Conservation (phyloP, 257 asterid species). For the Nicotiana noctiflora region DNA sequence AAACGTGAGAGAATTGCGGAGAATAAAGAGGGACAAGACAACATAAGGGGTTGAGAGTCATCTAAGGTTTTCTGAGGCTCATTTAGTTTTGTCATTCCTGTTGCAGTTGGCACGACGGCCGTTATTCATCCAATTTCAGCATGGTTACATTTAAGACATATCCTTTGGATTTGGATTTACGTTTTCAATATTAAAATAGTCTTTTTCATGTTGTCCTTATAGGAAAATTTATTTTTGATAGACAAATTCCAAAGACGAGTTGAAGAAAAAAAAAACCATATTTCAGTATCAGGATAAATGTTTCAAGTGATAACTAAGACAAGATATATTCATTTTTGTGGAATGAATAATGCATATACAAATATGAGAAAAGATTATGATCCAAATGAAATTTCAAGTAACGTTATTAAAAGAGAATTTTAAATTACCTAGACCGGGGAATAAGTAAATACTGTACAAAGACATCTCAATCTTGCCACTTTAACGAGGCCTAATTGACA, state of each 20-base stretch:
- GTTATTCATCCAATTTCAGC: neutral
- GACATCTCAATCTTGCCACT: neutral
- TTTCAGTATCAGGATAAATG: too few relatives aligned
- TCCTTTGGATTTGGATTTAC: too few relatives aligned
- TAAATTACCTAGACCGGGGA: neutral
- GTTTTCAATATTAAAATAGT: neutral
- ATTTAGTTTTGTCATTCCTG: slow-evolving; percentile 7
- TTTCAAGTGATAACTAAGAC: too few relatives aligned
- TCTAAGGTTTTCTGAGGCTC: slow-evolving; percentile 14
- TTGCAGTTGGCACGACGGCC: neutral
- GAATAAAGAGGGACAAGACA: slow-evolving; percentile 10
- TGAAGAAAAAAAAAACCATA: too few relatives aligned
- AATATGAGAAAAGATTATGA: too few relatives aligned
- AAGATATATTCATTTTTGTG: too few relatives aligned
- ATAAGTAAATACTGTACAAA: neutral
- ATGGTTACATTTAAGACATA: too few relatives aligned
- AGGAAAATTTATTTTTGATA: too few relatives aligned
- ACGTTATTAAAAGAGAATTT: neutral
- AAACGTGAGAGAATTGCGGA: slow-evolving; percentile 40
- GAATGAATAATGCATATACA: too few relatives aligned
- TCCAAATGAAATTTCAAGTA: too few relatives aligned
- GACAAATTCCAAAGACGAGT: too few relatives aligned
- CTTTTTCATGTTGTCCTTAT: too few relatives aligned
- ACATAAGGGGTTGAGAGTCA: slow-evolving; percentile 35
- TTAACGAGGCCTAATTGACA: neutral